Conservation (phyloP, 805 yeast genomes). For the Wickerhamomyces queroliae region DNA sequence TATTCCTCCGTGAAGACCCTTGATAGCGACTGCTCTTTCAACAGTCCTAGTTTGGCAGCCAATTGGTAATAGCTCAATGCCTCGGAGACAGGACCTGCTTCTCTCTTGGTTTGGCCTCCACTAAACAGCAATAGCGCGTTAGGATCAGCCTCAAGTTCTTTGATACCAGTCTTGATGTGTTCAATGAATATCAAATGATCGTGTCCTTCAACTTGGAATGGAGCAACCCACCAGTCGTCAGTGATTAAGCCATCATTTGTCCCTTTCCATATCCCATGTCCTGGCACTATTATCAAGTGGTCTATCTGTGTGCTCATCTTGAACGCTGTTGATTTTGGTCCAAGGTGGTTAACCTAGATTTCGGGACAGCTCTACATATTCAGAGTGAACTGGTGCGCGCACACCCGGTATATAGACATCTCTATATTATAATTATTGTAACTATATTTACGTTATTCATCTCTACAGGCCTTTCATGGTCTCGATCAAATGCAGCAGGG, state of each 20-base stretch:
- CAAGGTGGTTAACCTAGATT: no score
- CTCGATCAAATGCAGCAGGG: no score
- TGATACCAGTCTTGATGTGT: constrained; percentile 47
- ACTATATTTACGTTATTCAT: no score
- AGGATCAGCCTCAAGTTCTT: constrained; percentile 25
- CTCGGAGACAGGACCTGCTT: constrained; percentile 53
- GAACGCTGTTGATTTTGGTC: not conserved
- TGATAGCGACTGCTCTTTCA: constrained; percentile 3
- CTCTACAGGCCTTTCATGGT: no score
- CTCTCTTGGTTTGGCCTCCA: constrained; percentile 69
- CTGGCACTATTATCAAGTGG: constrained; percentile 46
- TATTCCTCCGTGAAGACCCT: constrained; percentile 54
- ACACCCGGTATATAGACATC: no score
- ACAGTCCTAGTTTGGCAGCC: constrained; percentile 26
- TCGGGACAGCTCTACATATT: no score
- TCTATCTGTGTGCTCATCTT: not conserved
- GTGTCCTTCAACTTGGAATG: constrained; percentile 62
- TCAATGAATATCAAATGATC: constrained; percentile 63
- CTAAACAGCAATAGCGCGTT: constrained; percentile 39
- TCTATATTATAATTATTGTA: no score
- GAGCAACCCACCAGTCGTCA: constrained; percentile 60
- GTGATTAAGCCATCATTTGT: constrained; percentile 38
- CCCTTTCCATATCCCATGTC: constrained; percentile 58
- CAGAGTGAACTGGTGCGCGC: no score
- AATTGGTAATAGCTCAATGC: constrained; percentile 50